Evolutionary conservation across 208 protist genomes (phyloP).

Genomic region (Crithidia fasciculata): DNA sequence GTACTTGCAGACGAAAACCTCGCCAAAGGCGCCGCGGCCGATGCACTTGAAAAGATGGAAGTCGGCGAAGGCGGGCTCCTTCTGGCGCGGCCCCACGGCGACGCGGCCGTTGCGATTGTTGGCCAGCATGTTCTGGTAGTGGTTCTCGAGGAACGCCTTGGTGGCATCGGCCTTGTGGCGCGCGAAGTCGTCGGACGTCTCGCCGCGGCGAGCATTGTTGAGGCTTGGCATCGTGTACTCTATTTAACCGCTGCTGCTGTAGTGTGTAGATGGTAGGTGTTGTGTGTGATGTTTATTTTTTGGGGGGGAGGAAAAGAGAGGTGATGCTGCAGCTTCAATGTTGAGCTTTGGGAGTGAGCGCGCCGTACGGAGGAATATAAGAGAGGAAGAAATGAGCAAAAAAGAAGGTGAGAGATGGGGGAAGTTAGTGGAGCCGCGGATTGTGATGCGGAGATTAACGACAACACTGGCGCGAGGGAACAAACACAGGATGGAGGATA

Average conservation of each 20-base stretch:
- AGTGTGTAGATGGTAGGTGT: no score
- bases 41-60: conserved; percentile 92
- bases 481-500: no score
- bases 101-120: conserved; percentile 57
- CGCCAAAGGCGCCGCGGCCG: conserved; percentile 90
- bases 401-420: neutral
- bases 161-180: conserved; percentile 88
- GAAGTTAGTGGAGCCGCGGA: no score
- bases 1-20: conserved; percentile 89
- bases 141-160: conserved; percentile 86
- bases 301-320: no score
- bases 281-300: no score
- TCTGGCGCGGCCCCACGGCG: conserved; percentile 70
- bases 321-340: neutral
- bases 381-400: conserved; percentile 3
- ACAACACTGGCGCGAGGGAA: no score
- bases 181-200: conserved; percentile 73
- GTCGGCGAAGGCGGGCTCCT: conserved; percentile 73
- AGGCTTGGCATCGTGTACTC: conserved; percentile 30
- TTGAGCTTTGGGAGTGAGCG: neutral
- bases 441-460: no score
- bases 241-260: no score
- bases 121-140: conserved; percentile 78
- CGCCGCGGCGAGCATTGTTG: conserved; percentile 43
- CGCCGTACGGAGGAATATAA: conserved; percentile 11